Evolutionary conservation across 148 eudicot genomes (phyloP), one percentile per base, ranked within the genome.

Genomic region (Rhododendron vialii): DNA sequence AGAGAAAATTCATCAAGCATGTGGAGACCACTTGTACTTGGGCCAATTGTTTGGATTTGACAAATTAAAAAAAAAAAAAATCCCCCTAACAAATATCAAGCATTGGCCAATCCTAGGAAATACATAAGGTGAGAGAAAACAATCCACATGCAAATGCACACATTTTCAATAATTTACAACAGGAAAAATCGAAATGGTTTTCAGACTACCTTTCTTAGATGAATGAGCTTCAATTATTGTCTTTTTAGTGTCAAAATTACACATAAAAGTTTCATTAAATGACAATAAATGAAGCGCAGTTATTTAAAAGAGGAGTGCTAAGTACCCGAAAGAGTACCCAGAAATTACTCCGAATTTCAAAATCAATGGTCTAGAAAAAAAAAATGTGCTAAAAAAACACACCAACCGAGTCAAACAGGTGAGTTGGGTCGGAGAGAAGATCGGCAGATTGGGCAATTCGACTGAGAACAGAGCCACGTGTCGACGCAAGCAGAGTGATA

Each of bases 381-480:
- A 77, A 3, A 24, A 38, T 10, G 57, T 13, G 57, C 45, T 41
- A 18, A 10, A 4, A 20, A n/a, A 13, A 2, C 15, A 6, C 5
- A 48, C 41, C 41, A 24, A 81, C 36, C 81, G 88, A 84, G 84
- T 89, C 88, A 84, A 85, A 83, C 84, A 79, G 83, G 78, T 75
- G 91, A 85, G 87, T 91, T 92, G 76, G 87, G 91, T 75, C 88
- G 89, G 88, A 93, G 83, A 22, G 88, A 84, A 59, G 93, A 88
- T 67, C 98, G 90, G 85, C 98, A 95, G 57, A 95, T 91, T 5
- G 98, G 98, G 79, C 98, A 95, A 87, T 90, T 95, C 28, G 96
- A 84, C 51, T 92, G 96, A 84, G 88, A 74, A 18, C 22, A 45
- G 20, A 95, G 86, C 98, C 98, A 95, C 84, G 80, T 89, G 80